Evolutionary conservation across 2,329 filamentous ascomycete genomes (phyloP).

Genomic region (Pseudocercospora pini-densiflorae): DNA sequence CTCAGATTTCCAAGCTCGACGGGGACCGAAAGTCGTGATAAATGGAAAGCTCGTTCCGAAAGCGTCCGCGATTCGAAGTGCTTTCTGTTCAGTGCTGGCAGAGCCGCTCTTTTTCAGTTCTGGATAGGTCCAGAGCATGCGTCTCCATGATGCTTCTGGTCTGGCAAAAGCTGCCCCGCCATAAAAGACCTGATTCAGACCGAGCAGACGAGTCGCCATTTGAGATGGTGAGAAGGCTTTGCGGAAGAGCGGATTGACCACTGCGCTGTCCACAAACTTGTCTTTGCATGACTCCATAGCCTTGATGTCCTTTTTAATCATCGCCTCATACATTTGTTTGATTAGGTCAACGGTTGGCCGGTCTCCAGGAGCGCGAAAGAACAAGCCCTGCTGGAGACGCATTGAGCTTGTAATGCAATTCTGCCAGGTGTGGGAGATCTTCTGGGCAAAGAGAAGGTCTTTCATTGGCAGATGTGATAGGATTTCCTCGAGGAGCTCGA

Average conservation of each 20-base stretch:
- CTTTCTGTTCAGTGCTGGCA: no score
- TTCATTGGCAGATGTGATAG: background rate
- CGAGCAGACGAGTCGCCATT: background rate
- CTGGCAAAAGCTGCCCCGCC: background rate
- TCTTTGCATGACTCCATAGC: background rate
- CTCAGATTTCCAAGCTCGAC: no score
- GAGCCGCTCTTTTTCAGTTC: no score
- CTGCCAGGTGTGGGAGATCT: background rate
- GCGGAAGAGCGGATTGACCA: background rate
- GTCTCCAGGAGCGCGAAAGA: background rate
- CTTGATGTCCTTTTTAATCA: background rate
- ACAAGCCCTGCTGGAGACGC: background rate
- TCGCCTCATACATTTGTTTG: background rate
- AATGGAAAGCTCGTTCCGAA: no score
- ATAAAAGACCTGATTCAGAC: background rate
- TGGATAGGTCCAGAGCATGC: background rate
- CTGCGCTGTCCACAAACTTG: background rate
- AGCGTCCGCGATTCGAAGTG: no score
- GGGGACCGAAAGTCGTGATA: no score
- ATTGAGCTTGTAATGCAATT: background rate
- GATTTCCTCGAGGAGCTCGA: constrained; percentile 2
- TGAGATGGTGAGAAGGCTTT: background rate
- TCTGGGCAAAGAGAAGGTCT: background rate
- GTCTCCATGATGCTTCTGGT: background rate
- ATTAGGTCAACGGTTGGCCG: background rate